Evolutionary conservation across 345 rosid genomes (phyloP).

Genomic region (Sisymbrium altissimum): DNA sequence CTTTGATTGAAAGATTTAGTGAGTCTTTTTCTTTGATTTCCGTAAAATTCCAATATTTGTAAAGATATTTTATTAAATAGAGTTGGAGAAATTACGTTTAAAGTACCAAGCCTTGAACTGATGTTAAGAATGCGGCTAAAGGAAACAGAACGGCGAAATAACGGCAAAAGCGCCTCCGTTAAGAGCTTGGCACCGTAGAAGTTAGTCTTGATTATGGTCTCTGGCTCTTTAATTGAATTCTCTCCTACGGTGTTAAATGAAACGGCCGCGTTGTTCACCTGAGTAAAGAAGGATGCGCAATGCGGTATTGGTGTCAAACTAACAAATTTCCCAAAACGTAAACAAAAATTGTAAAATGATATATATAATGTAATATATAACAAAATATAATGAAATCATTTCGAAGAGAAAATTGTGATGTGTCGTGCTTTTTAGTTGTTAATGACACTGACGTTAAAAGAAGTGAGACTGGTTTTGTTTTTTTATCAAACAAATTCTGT

Average conservation of each 20-base stretch:
- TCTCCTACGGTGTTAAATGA: conserved; percentile 63
- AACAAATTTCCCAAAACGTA: background rate
- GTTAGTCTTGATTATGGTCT: conserved; percentile 65
- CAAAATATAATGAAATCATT: background rate
- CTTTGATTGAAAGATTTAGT: background rate
- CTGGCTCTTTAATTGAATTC: conserved; percentile 67
- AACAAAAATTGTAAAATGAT: background rate
- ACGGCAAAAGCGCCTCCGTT: conserved; percentile 62
- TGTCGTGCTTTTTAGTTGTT: no score
- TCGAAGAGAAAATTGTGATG: no score
- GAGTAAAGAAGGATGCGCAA: background rate
- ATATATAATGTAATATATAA: background rate
- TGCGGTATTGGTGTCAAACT: background rate
- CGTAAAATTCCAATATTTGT: background rate
- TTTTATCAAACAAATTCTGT: no score
- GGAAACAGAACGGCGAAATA: conserved; percentile 52
- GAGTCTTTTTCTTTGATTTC: background rate
- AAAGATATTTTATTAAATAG: background rate
- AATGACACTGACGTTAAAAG: no score
- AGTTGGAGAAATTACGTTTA: conserved; percentile 39
- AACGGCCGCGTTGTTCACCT: conserved; percentile 87
- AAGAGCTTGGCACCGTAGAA: conserved; percentile 65
- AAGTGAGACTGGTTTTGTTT: no score
- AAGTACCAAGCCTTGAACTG: conserved; percentile 75
- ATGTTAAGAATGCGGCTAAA: conserved; percentile 62